Evolutionary conservation across 2,329 filamentous ascomycete species (phyloP), one percentile per base, ranked within the genome.

Genomic region (Colletotrichum sp.): DNA sequence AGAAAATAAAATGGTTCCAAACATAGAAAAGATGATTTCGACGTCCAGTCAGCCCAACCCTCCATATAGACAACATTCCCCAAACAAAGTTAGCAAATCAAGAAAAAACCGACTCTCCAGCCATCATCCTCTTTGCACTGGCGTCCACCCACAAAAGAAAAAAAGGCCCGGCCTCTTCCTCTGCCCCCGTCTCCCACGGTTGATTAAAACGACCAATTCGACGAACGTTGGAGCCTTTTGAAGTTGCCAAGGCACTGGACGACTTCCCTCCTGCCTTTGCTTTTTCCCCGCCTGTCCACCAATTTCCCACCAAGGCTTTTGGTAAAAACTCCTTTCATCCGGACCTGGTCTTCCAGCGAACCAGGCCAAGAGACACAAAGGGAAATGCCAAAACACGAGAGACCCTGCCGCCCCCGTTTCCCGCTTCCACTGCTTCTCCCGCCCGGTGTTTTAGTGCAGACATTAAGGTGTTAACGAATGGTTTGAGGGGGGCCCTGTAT

Each of bases 141-240:
- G 56, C 39, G 56, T 30, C 32, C 15, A 52, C 43, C 43, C 43
- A 52, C 28, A 56, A 39, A 36, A 27, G 36, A 12, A 28, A 28
- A 65, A 68, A 74, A 76, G 74, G 74, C 70, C 74, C 74, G 64
- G 74, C 74, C 70, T 76, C 60, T 60, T 69, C 64, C 43, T 48
- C 22, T 30, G 27, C 25, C 34, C n/a, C 67, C 13, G 39, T 43
- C 18, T 56, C 12, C 13, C 28, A 62, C 43, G 43, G 43, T 52
- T 52, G 43, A 52, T 52, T 60, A 27, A 39, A 60, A 61, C 25
- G 30, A 32, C 61, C 28, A 39, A 52, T 48, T 25, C 39, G 43
- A 66, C 52, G 30, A 74, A 32, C 32, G 36, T 65, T 48, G 34
- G 64, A 32, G 52, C 62, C 56, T 4, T 55, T 22, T 27, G n/a